Percentiles rank a stretch among this genome's conserved stretches.
Evolutionary conservation across 2,329 filamentous ascomycete species (phyloP).

Genomic region (Volutella citrinella): DNA sequence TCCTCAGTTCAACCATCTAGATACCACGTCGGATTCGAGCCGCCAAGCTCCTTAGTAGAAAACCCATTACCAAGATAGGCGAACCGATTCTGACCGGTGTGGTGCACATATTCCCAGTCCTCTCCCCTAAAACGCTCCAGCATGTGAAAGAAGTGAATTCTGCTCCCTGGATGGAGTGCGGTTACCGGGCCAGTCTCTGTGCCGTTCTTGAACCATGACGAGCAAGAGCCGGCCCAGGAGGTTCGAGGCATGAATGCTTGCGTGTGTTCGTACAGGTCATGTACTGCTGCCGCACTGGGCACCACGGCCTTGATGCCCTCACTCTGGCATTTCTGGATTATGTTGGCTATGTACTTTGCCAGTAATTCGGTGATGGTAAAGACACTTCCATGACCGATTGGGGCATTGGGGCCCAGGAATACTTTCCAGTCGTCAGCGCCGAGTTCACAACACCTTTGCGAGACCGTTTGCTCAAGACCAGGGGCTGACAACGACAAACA

Average conservation of each 20-base stretch:
- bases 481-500: too few relatives aligned
- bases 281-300: conserved; percentile 44
- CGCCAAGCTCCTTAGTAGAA: conserved; percentile 42
- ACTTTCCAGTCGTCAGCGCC: conserved; percentile 27
- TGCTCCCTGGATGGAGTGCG: conserved; percentile 49
- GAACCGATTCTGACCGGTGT: conserved; percentile 15
- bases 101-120: conserved; percentile 51
- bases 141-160: conserved; percentile 53
- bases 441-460: too few relatives aligned
- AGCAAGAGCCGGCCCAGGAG: conserved; percentile 45
- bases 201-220: conserved; percentile 52
- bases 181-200: conserved; percentile 42
- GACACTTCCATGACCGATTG: conserved; percentile 48
- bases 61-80: conserved; percentile 53
- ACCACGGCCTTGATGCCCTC: conserved; percentile 46
- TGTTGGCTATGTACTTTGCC: conserved; percentile 47
- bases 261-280: conserved; percentile 50
- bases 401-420: conserved; percentile 51
- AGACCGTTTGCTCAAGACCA: too few relatives aligned
- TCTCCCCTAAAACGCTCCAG: conserved; percentile 48
- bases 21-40: conserved; percentile 42
- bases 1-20: too few relatives aligned
- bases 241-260: conserved; percentile 51
- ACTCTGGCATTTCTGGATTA: conserved; percentile 48
- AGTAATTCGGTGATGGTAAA: conserved; percentile 52